Conservation (phyloP, 495 filamentous ascomycete species). For the Aspergillus panamensis region DNA sequence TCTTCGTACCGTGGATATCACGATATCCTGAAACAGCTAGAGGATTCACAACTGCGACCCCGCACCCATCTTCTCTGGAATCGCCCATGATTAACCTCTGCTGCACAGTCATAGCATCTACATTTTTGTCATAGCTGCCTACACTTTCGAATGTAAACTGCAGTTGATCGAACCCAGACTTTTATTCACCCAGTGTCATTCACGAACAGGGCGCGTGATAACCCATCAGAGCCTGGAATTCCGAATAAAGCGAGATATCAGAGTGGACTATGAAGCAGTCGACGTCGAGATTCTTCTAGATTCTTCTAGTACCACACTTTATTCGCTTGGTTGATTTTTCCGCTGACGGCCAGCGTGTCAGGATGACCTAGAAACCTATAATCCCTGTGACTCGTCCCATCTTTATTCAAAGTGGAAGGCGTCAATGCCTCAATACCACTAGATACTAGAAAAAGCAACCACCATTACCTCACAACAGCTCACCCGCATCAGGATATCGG, state of each 20-base stretch:
- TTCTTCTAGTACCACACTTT: background rate
- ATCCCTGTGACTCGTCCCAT: background rate
- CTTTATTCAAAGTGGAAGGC: slow-evolving; percentile 1
- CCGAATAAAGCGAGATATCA: background rate
- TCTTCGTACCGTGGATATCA: background rate
- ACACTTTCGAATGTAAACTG: no score
- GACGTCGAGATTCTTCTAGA: background rate
- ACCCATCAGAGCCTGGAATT: background rate
- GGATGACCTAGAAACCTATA: background rate
- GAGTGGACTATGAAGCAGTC: background rate
- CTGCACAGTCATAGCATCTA: background rate
- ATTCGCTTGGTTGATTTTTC: background rate
- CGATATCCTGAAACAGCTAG: slow-evolving; percentile 2
- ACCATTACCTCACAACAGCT: slow-evolving; percentile 37
- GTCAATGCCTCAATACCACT: background rate
- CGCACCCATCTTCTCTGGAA: background rate
- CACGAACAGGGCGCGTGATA: background rate
- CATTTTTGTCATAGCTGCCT: background rate
- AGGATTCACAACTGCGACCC: background rate
- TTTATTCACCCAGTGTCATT: background rate
- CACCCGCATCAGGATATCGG: slow-evolving; percentile 70
- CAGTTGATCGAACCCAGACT: background rate
- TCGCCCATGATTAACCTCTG: background rate
- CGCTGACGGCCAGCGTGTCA: background rate
- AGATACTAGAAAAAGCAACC: no score